phyloP scores from a whole-genome alignment of 2,329 filamentous ascomycete species.

The Neopestalotiopsis sp. region DNA sequence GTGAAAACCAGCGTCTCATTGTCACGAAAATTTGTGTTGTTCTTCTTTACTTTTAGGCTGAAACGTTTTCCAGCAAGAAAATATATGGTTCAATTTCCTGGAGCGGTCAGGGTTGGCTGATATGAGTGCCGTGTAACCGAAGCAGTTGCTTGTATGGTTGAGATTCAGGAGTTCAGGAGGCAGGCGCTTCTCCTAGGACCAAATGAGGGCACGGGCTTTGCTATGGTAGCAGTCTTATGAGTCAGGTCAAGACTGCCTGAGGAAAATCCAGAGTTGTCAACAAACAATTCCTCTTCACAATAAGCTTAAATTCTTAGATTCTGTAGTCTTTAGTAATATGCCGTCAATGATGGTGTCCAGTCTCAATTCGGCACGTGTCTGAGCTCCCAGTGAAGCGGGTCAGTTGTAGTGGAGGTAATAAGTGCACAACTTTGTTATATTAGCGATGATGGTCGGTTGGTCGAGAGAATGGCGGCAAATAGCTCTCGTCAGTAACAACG shows the following conservation, averaged over 20 bases:
- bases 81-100: neutral
- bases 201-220: no score
- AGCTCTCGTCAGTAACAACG: neutral
- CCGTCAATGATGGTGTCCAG: neutral
- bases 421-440: neutral
- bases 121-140: neutral
- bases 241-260: no score
- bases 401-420: neutral
- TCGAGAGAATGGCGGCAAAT: neutral
- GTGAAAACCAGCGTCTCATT: slow-evolving; percentile 7
- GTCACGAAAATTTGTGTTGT: neutral
- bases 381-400: neutral
- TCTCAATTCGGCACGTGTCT: neutral
- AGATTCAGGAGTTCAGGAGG: neutral
- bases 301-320: neutral
- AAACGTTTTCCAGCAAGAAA: neutral
- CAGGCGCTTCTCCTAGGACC: neutral
- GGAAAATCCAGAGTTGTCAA: no score
- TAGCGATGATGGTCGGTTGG: neutral
- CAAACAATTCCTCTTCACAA: neutral
- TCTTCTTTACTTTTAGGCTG: neutral
- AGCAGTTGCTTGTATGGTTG: neutral
- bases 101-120: neutral
- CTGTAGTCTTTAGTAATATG: neutral
- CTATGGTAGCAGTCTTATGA: no score